phyloP scores from a whole-genome alignment of 2,329 filamentous ascomycete genomes.

The Fusarium gaditjirri region DNA sequence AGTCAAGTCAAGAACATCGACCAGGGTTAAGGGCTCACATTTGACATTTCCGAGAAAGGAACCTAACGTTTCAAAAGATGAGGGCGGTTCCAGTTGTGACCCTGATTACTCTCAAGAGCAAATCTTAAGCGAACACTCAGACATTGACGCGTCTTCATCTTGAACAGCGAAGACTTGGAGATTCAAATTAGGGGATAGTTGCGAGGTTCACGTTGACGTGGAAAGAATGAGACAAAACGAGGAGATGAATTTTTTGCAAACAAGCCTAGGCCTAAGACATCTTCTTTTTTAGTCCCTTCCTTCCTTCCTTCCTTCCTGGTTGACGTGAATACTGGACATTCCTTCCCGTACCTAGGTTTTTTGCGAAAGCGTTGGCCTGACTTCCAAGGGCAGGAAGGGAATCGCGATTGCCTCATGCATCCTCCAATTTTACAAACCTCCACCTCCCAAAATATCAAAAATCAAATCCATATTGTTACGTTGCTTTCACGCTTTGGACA shows the following conservation, averaged over 20 bases:
- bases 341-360: neutral
- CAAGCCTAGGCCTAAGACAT: conserved; percentile 10
- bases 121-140: neutral
- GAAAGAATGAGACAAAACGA: conserved; percentile 19
- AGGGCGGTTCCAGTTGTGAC: neutral
- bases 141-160: neutral
- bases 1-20: neutral
- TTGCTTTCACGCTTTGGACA: neutral
- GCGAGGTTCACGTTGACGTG: conserved; percentile 17
- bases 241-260: neutral
- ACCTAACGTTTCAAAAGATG: neutral
- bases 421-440: neutral
- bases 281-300: neutral
- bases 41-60: neutral
- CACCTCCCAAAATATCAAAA: neutral
- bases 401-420: neutral
- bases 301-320: neutral
- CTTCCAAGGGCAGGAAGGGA: neutral
- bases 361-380: neutral
- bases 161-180: neutral
- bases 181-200: conserved; percentile 13
- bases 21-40: neutral
- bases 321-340: neutral
- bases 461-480: neutral
- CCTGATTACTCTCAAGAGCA: neutral